These are phyloP conservation scores for Cryptomeria japonica DNA, from an alignment of 75 land plant genomes.

Conservation along the genomic window DNA sequence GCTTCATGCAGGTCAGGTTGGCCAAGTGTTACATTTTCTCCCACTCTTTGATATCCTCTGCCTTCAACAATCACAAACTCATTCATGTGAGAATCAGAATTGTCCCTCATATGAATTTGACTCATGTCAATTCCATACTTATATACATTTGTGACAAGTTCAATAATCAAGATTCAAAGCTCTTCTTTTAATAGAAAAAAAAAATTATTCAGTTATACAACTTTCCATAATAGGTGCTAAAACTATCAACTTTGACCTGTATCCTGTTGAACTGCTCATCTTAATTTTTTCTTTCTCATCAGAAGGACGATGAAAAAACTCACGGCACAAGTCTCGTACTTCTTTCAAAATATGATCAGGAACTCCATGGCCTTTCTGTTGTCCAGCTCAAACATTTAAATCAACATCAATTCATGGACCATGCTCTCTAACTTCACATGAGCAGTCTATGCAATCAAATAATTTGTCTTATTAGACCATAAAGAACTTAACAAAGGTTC, in stretches of 20 bases:
- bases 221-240: not conserved
- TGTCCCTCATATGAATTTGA: not conserved
- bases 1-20: constrained; percentile 91
- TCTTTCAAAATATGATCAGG: constrained; percentile 55
- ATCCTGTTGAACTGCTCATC: constrained; percentile 64
- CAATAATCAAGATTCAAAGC: not conserved
- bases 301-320: constrained; percentile 63
- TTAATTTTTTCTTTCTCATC: constrained; percentile 80
- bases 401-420: not conserved
- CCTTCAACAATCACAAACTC: constrained; percentile 17
- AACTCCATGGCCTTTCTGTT: constrained; percentile 91
- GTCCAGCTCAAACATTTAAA: not conserved
- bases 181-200: not conserved
- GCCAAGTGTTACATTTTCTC: constrained; percentile 85
- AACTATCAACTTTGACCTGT: constrained; percentile 48
- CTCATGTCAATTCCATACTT: not conserved
- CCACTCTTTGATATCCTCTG: constrained; percentile 91
- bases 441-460: not conserved
- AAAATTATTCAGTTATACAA: not conserved
- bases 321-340: constrained; percentile 51
- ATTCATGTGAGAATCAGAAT: not conserved
- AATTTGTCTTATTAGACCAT: not conserved
- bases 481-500: not conserved
- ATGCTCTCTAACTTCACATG: not conserved
- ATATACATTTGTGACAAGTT: not conserved